Evolutionary conservation across 306 rosid genomes (phyloP).

Genomic region (Acacia crassicarpa): DNA sequence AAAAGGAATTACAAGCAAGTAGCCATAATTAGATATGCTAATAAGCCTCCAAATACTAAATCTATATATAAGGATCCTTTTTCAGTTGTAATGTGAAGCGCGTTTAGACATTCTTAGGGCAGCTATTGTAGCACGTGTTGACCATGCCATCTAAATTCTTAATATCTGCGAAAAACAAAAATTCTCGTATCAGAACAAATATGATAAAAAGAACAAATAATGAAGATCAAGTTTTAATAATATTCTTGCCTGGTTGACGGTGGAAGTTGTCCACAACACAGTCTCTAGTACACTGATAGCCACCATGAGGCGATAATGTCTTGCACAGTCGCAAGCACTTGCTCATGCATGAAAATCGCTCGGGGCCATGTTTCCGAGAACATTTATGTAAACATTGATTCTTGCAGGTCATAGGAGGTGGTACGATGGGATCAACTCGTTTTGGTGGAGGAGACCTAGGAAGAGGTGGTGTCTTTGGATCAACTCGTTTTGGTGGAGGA

Average conservation of each 20-base stretch:
- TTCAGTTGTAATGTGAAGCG: neutral
- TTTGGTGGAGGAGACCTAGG: neutral
- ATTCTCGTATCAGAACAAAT: neutral
- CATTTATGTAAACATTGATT: conserved; percentile 6
- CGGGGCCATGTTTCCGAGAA: neutral
- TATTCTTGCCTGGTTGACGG: neutral
- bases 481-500: neutral
- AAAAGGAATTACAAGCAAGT: conserved; percentile 1
- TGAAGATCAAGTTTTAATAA: neutral
- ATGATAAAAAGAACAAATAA: neutral
- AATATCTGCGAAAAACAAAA: neutral
- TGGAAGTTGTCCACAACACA: neutral
- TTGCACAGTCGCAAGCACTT: conserved; percentile 5
- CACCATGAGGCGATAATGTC: neutral
- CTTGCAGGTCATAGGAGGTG: neutral
- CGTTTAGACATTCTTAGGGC: neutral
- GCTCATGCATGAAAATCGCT: neutral
- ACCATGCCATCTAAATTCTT: neutral
- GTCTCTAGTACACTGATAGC: neutral
- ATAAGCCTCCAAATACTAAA: neutral
- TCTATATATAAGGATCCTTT: neutral
- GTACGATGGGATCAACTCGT: neutral
- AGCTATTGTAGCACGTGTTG: neutral
- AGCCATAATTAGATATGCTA: neutral
- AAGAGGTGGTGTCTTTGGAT: neutral